Conservation (phyloP, 106 monocot genomes). For the Chionographis japonica region DNA sequence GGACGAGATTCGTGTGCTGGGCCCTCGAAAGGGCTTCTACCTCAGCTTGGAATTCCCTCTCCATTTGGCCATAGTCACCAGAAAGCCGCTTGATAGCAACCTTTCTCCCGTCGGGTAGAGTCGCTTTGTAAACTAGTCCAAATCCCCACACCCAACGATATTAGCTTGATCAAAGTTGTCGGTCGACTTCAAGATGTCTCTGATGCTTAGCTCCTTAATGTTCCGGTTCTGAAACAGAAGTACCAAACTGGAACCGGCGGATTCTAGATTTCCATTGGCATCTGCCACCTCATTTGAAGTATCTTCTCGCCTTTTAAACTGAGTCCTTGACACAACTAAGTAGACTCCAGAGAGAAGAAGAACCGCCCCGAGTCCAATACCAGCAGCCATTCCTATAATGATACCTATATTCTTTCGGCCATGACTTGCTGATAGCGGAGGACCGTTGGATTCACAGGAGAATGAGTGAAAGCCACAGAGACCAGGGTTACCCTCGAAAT, state of each 20-base stretch:
- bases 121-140: conserved; percentile 19
- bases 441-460: conserved; percentile 9
- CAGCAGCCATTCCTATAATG: conserved; percentile 26
- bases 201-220: conserved; percentile 8
- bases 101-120: conserved; percentile 12
- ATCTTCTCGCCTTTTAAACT: conserved; percentile 21
- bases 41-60: conserved; percentile 26
- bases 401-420: conserved; percentile 16
- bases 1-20: conserved; percentile 19
- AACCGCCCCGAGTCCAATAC: conserved; percentile 31
- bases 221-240: conserved; percentile 22
- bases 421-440: not conserved
- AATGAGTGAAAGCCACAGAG: conserved; percentile 11
- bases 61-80: conserved; percentile 25
- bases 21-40: conserved; percentile 18
- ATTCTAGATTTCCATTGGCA: conserved; percentile 1
- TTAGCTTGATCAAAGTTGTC: conserved; percentile 25
- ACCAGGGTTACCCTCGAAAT: conserved; percentile 27
- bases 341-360: conserved; percentile 22
- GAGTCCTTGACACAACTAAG: conserved; percentile 35
- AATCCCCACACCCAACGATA: conserved; percentile 25
- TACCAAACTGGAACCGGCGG: not conserved
- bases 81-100: conserved; percentile 21
- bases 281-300: conserved; percentile 26
- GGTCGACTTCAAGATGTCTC: conserved; percentile 15